Conservation (phyloP, 2,329 filamentous ascomycete species). For the Pseudocercospora fuligena region DNA sequence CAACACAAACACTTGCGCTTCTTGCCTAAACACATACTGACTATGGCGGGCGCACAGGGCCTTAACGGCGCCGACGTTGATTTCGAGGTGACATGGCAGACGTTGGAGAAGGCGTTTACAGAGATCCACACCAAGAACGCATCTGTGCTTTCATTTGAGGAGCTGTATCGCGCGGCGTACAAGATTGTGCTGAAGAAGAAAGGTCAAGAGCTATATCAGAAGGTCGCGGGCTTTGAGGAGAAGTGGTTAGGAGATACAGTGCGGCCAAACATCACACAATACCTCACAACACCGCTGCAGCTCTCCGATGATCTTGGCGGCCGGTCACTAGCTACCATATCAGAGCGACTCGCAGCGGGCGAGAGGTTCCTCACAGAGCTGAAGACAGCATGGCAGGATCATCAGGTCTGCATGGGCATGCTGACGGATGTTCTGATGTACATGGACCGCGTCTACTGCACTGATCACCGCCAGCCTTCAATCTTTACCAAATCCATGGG, state of each 20-base stretch:
- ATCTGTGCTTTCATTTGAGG: constrained; percentile 88
- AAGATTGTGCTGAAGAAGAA: constrained; percentile 90
- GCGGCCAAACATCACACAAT: constrained; percentile 68
- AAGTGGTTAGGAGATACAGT: constrained; percentile 79
- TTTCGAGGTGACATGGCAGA: constrained; percentile 84
- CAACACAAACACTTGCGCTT: background rate
- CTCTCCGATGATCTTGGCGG: constrained; percentile 46
- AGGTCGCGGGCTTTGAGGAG: constrained; percentile 79
- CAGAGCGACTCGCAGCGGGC: constrained; percentile 78
- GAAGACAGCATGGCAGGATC: constrained; percentile 81
- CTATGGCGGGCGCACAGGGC: constrained; percentile 50
- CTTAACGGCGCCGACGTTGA: constrained; percentile 68
- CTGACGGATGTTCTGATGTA: constrained; percentile 93
- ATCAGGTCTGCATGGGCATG: constrained; percentile 95
- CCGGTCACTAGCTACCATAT: constrained; percentile 62
- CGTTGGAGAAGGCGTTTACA: constrained; percentile 74
- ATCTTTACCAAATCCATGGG: constrained; percentile 86
- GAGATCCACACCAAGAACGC: constrained; percentile 94
- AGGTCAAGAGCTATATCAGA: constrained; percentile 78
- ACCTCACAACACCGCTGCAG: constrained; percentile 73
- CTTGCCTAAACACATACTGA: background rate
- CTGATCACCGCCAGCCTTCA: constrained; percentile 72
- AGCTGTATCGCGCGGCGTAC: constrained; percentile 91
- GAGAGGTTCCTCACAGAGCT: constrained; percentile 81
- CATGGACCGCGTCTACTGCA: constrained; percentile 83